A percentile compares a stretch with the other conserved stretches of the same genome.
These are phyloP conservation scores for Stemphylium beticola DNA, from an alignment of 2,329 filamentous ascomycete genomes.

Conservation along the genomic window DNA sequence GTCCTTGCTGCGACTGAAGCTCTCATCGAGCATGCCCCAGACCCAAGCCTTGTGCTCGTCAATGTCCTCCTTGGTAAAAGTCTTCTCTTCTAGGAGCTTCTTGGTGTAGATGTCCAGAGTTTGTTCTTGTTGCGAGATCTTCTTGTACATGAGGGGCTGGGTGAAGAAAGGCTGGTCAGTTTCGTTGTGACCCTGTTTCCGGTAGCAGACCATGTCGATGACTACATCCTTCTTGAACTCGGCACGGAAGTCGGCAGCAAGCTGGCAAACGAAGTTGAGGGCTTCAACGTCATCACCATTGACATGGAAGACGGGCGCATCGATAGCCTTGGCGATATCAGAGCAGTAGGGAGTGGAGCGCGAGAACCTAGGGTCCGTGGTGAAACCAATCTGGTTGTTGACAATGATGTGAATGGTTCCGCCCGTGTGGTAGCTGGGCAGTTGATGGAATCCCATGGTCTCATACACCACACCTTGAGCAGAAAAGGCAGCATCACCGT, in stretches of 20 bases:
- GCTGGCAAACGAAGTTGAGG: slow-evolving; percentile 96
- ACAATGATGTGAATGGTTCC: slow-evolving; percentile 97
- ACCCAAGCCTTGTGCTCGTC: slow-evolving; percentile 99
- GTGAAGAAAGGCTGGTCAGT: slow-evolving; percentile 99
- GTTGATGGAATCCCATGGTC: slow-evolving; percentile 94
- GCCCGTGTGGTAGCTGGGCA: slow-evolving; percentile 95
- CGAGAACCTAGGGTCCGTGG: slow-evolving; percentile 95
- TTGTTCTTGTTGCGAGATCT: slow-evolving; percentile 81
- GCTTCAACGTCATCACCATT: slow-evolving; percentile 99
- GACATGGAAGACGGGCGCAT: slow-evolving; percentile 98
- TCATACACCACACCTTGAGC: slow-evolving; percentile 98
- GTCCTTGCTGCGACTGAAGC: slow-evolving; percentile 95
- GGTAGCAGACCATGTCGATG: slow-evolving; percentile 97
- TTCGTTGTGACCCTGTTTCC: slow-evolving; percentile 99
- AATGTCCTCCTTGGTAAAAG: slow-evolving; percentile 95
- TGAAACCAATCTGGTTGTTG: slow-evolving; percentile 99
- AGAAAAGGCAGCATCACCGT: slow-evolving; percentile 96
- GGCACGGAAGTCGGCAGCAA: slow-evolving; percentile 96
- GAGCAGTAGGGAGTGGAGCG: slow-evolving; percentile 99
- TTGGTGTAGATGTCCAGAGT: slow-evolving; percentile 91
- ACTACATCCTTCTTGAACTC: slow-evolving; percentile 99
- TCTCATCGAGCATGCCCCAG: slow-evolving; percentile 98
- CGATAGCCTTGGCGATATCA: slow-evolving; percentile 98
- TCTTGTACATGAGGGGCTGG: slow-evolving; percentile 99
- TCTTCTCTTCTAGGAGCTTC: slow-evolving; percentile 88